Evolutionary conservation across 768 basidiomycete species (phyloP), one percentile per base, ranked within the genome.

Genomic region (Lentinus brumalis): DNA sequence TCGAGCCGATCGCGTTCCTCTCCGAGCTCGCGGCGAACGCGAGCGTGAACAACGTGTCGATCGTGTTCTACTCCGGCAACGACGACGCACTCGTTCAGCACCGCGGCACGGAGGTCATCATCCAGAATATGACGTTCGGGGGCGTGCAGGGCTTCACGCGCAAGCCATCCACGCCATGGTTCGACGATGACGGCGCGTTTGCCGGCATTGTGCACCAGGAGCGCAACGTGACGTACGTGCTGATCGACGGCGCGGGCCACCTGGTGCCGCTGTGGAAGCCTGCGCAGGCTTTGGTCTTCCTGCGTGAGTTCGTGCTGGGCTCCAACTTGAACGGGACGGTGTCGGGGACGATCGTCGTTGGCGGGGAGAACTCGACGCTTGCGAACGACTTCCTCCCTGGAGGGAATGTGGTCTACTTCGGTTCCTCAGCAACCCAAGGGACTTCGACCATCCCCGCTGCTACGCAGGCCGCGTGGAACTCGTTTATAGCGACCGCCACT

Each of bases 181-280:
- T 74, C 57, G 83, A 85, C 55, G 86, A 88, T 58, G 68, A 69
- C 1, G 83, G 83, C 18, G 74, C 83, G 53, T 81, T 85, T 55
- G 86, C 84, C 0, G 89, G 89, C 0, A 86, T 89, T 39, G 79
- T 90, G 35, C 88, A 89, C 67, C 88, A 89, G 72, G 89, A 91
- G 73, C 82, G 89, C 46, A 81, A 81, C 26, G 86, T 78, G 67
- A 75, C 75, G 15, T 83, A 78, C 60, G 71, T 67, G 8, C 73
- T 83, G 42, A 71, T 74, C 56, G 61, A 66, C 26, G 68, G 73
- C 41, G 78, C 79, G 11, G 78, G 81, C 5, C 79, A 80, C 54
- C 73, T 77, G 18, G 64, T 79, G 16, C 72, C 76, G 5, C 53
- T 75, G 32, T 70, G 63, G 54, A 74, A 77, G 58, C 81, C 80